Percentiles rank a stretch among this genome's conserved stretches.
phyloP scores from a whole-genome alignment of 2,329 filamentous ascomycete species.

The Colletotrichum agaves region DNA sequence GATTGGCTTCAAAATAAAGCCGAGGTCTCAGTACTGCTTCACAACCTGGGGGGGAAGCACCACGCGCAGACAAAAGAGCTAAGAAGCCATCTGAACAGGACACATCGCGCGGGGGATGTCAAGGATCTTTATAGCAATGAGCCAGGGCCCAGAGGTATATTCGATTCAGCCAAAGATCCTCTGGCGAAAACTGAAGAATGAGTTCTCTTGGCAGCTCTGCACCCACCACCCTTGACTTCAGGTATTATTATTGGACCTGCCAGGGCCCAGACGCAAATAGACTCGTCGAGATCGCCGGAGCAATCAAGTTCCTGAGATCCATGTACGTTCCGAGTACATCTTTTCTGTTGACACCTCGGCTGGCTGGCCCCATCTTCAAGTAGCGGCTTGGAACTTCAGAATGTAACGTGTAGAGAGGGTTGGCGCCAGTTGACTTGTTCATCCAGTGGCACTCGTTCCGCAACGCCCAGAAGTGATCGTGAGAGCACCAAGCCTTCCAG shows the following conservation, averaged over 20 bases:
- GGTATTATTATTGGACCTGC: slow-evolving; percentile 9
- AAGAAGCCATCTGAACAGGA: background rate
- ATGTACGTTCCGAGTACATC: background rate
- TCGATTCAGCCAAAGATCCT: slow-evolving; percentile 15
- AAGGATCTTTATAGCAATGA: slow-evolving; percentile 32
- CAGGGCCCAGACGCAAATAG: background rate
- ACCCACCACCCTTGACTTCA: slow-evolving; percentile 17
- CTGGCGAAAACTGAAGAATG: slow-evolving; percentile 17
- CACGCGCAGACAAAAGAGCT: background rate
- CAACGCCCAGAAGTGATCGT: slow-evolving; percentile 32
- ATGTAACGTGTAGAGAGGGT: slow-evolving; percentile 31
- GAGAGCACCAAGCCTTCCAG: slow-evolving; percentile 24
- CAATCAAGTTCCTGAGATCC: slow-evolving; percentile 14
- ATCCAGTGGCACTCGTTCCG: slow-evolving; percentile 34
- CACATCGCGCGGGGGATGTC: slow-evolving; percentile 4
- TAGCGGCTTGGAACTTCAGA: slow-evolving; percentile 17
- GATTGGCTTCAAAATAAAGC: background rate
- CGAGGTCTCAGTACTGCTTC: slow-evolving; percentile 1
- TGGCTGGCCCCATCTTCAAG: slow-evolving; percentile 10
- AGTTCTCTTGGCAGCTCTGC: slow-evolving; percentile 30
- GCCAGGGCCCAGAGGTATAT: slow-evolving; percentile 12
- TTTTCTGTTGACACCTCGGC: slow-evolving; percentile 14
- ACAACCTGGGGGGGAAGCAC: slow-evolving; percentile 11
- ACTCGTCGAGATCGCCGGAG: slow-evolving; percentile 25
- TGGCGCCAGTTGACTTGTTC: slow-evolving; percentile 32